Evolutionary conservation across 192 early-diverging fungal species (phyloP).

Genomic region (Phycomyces blakesleeanus): DNA sequence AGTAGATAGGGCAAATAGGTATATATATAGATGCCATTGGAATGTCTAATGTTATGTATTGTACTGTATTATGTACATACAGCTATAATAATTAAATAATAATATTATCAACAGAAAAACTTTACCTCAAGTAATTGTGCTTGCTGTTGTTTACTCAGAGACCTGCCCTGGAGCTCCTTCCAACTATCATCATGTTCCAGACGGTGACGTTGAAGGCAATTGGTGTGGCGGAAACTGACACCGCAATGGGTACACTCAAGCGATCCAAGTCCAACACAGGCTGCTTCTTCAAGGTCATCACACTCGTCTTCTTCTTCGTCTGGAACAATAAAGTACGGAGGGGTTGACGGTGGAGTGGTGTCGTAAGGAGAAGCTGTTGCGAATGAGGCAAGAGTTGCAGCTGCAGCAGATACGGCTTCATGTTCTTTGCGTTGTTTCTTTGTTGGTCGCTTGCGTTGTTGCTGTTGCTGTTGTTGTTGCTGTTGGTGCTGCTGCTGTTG

Average conservation of each 20-base stretch:
- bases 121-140: conserved; percentile 28
- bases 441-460: conserved; percentile 2
- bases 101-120: not conserved
- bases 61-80: too few relatives aligned
- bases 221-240: conserved; percentile 5
- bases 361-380: conserved; percentile 1
- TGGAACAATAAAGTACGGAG: not conserved
- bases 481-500: too few relatives aligned
- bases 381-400: conserved; percentile 28
- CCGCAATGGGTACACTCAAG: conserved; percentile 12
- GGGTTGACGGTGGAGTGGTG: not conserved
- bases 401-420: conserved; percentile 26
- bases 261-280: conserved; percentile 5
- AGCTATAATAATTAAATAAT: too few relatives aligned
- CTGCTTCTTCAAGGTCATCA: conserved; percentile 11
- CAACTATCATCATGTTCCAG: conserved; percentile 11
- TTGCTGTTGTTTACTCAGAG: conserved; percentile 21
- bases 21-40: too few relatives aligned
- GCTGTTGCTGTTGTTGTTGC: too few relatives aligned
- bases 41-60: too few relatives aligned
- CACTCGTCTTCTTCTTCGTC: conserved; percentile 13
- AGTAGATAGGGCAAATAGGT: too few relatives aligned
- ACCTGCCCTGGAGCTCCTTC: not conserved
- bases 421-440: conserved; percentile 19
- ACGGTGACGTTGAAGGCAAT: conserved; percentile 15